Conservation (phyloP, 2,329 filamentous ascomycete species). For the Purpureocillium takamizusanense region DNA sequence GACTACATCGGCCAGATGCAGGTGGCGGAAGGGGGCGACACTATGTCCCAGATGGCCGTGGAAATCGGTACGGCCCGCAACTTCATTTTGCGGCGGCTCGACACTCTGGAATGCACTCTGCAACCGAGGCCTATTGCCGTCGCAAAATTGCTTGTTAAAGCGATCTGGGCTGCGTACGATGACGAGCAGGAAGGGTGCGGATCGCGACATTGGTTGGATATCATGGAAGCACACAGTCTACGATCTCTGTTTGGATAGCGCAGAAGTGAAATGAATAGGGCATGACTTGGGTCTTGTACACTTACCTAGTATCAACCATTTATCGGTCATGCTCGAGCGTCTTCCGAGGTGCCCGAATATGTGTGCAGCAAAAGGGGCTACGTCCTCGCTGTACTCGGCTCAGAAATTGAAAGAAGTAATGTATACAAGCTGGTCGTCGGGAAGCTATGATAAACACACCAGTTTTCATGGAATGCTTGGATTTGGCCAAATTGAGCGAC, state of each 20-base stretch:
- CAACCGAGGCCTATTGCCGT: constrained; percentile 31
- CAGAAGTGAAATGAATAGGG: no score
- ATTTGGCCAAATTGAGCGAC: no score
- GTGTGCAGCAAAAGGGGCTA: no score
- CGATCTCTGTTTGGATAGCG: constrained; percentile 35
- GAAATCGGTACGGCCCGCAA: constrained; percentile 28
- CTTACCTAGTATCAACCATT: no score
- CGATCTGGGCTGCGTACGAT: constrained; percentile 32
- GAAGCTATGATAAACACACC: no score
- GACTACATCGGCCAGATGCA: constrained; percentile 7
- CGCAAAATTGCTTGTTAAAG: constrained; percentile 30
- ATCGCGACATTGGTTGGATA: constrained; percentile 32
- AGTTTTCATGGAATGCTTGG: no score
- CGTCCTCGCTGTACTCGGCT: no score
- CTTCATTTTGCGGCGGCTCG: constrained; percentile 27
- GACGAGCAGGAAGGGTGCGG: constrained; percentile 19
- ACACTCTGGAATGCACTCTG: constrained; percentile 26
- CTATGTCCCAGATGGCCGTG: constrained; percentile 8
- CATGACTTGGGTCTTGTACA: no score
- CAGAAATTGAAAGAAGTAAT: no score
- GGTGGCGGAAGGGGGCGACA: background rate
- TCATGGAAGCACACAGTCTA: constrained; percentile 26
- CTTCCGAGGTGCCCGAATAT: no score
- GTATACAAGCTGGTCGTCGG: no score
- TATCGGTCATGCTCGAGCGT: no score